These are phyloP conservation scores for Silene noctiflora DNA, from an alignment of 179 eudicot species.

Conservation along the genomic window DNA sequence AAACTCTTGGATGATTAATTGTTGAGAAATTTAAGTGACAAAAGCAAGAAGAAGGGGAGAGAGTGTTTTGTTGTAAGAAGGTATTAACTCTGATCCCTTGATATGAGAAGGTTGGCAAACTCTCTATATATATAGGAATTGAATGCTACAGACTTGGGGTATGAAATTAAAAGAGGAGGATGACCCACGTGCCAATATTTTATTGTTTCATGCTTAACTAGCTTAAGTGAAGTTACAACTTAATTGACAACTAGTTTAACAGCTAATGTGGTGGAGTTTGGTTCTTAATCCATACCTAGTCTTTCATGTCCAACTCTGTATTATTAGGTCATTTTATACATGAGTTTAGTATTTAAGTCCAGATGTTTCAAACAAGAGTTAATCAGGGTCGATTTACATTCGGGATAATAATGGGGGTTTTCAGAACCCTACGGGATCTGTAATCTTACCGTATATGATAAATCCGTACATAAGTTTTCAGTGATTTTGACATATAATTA, in stretches of 20 bases:
- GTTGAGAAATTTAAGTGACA: conserved; percentile 12
- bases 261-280: too few relatives aligned
- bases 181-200: conserved; percentile 22
- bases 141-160: conserved; percentile 21
- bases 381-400: too few relatives aligned
- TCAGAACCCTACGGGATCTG: too few relatives aligned
- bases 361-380: neutral
- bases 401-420: too few relatives aligned
- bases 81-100: conserved; percentile 17
- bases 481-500: too few relatives aligned
- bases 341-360: too few relatives aligned
- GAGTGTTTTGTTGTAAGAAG: conserved; percentile 5
- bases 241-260: neutral
- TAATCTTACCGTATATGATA: too few relatives aligned
- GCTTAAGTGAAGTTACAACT: neutral
- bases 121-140: conserved; percentile 30
- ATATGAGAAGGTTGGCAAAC: neutral
- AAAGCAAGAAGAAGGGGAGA: conserved; percentile 3
- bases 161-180: neutral
- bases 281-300: too few relatives aligned
- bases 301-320: too few relatives aligned
- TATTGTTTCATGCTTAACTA: too few relatives aligned
- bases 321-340: too few relatives aligned
- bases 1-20: neutral
- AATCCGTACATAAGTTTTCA: too few relatives aligned